A percentile compares a stretch with the other conserved stretches of the same genome.
These are phyloP conservation scores for Neostapfia colusana DNA, from an alignment of 176 grass and related monocot genomes.

Conservation along the genomic window DNA sequence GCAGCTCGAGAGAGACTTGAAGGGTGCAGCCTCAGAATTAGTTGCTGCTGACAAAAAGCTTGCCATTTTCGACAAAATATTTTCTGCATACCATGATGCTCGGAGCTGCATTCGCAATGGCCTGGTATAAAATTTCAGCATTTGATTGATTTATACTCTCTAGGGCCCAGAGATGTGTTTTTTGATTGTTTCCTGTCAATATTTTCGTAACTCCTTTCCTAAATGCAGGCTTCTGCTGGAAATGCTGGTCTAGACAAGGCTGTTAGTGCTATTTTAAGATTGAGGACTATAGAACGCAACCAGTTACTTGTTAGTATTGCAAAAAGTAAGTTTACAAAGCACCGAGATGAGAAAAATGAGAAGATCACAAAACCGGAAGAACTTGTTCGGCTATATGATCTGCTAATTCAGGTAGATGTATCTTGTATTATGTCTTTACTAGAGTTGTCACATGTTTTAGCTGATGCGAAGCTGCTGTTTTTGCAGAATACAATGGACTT, in stretches of 20 bases:
- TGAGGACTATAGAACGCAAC: constrained; percentile 92
- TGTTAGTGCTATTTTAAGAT: constrained; percentile 88
- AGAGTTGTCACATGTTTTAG: constrained; percentile 29
- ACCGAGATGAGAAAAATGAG: constrained; percentile 80
- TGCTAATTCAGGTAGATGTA: constrained; percentile 76
- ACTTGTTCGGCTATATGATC: constrained; percentile 91
- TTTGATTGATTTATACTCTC: neutral
- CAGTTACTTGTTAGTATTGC: constrained; percentile 79
- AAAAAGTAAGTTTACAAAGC: constrained; percentile 96
- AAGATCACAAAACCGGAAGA: constrained; percentile 97
- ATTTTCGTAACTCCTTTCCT: neutral
- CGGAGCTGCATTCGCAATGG: constrained; percentile 90
- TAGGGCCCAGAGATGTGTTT: neutral
- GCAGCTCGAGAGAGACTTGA: constrained; percentile 92
- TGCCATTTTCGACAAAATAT: constrained; percentile 91
- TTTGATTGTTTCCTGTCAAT: neutral
- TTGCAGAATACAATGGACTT: constrained; percentile 88
- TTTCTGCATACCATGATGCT: constrained; percentile 99
- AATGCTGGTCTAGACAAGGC: constrained; percentile 93
- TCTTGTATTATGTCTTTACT: constrained; percentile 29
- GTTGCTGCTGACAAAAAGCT: constrained; percentile 89
- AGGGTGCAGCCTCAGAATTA: constrained; percentile 55
- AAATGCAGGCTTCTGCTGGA: constrained; percentile 79
- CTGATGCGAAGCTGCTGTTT: constrained; percentile 32
- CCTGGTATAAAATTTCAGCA: constrained; percentile 55